Evolutionary conservation across 1,284 basidiomycete species (phyloP).

Genomic region (Grifola frondosa): DNA sequence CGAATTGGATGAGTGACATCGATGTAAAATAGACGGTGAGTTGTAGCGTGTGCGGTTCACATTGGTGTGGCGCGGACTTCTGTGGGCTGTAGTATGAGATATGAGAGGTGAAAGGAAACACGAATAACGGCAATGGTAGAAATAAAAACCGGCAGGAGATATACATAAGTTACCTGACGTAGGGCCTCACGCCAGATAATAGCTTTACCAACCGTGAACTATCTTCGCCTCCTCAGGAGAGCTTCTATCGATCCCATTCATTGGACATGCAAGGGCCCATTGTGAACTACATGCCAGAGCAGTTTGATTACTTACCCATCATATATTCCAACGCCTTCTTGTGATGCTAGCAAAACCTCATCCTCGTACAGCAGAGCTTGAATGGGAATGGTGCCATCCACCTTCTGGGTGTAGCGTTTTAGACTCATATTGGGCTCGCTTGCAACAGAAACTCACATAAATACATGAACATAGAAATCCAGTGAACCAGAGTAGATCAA

Average conservation of each 20-base stretch:
- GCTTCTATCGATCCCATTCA: too few species aligned
- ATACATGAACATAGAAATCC: not conserved
- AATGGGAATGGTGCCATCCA: conserved; percentile 76
- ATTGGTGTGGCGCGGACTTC: conserved; percentile 75
- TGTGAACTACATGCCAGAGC: too few species aligned
- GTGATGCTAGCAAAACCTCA: conserved; percentile 71
- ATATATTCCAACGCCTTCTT: conserved; percentile 85
- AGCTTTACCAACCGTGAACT: too few species aligned
- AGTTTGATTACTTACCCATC: conserved; percentile 76
- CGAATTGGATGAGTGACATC: conserved; percentile 50
- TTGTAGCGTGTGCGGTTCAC: conserved; percentile 74
- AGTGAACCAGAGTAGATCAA: too few species aligned
- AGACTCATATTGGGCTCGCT: conserved; percentile 37
- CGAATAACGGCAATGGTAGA: too few species aligned
- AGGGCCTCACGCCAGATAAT: too few species aligned
- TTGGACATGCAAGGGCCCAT: not conserved
- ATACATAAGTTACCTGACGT: too few species aligned
- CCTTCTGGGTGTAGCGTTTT: conserved; percentile 48
- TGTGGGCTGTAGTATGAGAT: conserved; percentile 55
- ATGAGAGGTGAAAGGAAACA: conserved; percentile 3
- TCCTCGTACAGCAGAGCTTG: conserved; percentile 74
- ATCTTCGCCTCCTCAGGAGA: too few species aligned
- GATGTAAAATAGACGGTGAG: conserved; percentile 84
- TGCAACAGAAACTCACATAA: too few species aligned
- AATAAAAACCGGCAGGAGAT: too few species aligned